Evolutionary conservation across 371 early-diverging fungal species (phyloP).

Genomic region (Basidiobolus meristosporus): DNA sequence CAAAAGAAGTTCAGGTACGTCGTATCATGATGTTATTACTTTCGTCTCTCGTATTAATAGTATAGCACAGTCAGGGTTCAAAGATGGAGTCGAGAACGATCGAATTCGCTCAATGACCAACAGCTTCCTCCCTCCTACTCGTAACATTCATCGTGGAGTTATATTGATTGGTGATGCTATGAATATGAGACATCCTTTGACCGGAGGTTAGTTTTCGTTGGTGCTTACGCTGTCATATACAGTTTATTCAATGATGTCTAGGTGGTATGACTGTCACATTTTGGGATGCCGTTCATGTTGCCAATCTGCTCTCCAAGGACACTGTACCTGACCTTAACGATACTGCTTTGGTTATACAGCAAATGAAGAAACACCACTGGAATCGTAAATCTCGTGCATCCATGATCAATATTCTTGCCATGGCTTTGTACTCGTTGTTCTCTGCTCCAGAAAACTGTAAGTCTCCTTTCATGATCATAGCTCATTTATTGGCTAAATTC

Average conservation of each 20-base stretch:
- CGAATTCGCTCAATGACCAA: conserved; percentile 78
- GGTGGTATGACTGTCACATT: conserved; percentile 91
- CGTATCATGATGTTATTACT: no score
- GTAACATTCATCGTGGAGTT: conserved; percentile 41
- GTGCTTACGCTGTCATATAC: no score
- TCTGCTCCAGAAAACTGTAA: conserved; percentile 37
- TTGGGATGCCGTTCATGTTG: conserved; percentile 60
- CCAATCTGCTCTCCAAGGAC: conserved; percentile 21
- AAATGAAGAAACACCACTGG: conserved; percentile 53
- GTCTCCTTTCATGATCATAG: conserved; percentile 2
- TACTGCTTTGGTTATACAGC: conserved; percentile 22
- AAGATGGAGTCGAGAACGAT: conserved; percentile 44
- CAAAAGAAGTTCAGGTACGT: conserved; percentile 32
- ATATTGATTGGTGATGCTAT: conserved; percentile 81
- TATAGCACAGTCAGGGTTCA: conserved; percentile 26
- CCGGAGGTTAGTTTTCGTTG: conserved; percentile 24
- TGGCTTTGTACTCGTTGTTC: conserved; percentile 74
- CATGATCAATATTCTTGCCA: conserved; percentile 77
- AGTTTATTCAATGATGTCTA: background rate
- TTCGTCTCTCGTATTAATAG: background rate
- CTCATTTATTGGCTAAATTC: background rate
- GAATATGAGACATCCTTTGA: conserved; percentile 88
- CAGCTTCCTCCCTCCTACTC: conserved; percentile 55
- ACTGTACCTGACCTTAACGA: conserved; percentile 29
- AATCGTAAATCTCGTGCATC: conserved; percentile 47